Conservation (phyloP, 805 yeast species). For the Kluyveromyces nonfermentans region DNA sequence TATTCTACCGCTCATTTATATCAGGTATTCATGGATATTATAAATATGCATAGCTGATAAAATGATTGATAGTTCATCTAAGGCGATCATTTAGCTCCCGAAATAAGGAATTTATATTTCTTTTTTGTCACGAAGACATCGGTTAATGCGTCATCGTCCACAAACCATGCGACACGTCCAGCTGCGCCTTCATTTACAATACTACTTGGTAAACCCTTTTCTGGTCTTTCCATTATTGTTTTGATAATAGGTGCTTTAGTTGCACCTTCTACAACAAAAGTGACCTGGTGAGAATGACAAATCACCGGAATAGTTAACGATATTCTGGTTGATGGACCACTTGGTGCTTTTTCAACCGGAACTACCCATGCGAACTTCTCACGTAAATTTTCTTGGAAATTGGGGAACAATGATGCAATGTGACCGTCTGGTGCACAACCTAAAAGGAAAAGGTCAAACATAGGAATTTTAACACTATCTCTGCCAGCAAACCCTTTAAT, state of each 20-base stretch:
- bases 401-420: constrained; percentile 92
- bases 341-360: constrained; percentile 86
- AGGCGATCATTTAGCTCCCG: not conserved
- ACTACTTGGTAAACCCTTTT: constrained; percentile 88
- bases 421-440: constrained; percentile 99
- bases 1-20: not conserved
- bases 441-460: constrained; percentile 80
- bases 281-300: constrained; percentile 84
- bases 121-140: constrained; percentile 47
- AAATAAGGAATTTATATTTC: constrained; percentile 18
- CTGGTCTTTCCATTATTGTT: constrained; percentile 93
- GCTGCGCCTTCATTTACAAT: constrained; percentile 95
- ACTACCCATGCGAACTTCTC: constrained; percentile 93
- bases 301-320: constrained; percentile 90
- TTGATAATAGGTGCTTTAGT: constrained; percentile 89
- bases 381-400: constrained; percentile 70
- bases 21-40: not conserved
- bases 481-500: constrained; percentile 90
- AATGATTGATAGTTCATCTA: not conserved
- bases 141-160: constrained; percentile 82
- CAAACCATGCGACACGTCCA: constrained; percentile 95
- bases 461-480: constrained; percentile 90
- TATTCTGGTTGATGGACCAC: constrained; percentile 77
- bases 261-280: constrained; percentile 93
- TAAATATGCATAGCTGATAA: not conserved